phyloP scores from a whole-genome alignment of 2,329 filamentous ascomycete species.

The Cytospora paraplurivora region DNA sequence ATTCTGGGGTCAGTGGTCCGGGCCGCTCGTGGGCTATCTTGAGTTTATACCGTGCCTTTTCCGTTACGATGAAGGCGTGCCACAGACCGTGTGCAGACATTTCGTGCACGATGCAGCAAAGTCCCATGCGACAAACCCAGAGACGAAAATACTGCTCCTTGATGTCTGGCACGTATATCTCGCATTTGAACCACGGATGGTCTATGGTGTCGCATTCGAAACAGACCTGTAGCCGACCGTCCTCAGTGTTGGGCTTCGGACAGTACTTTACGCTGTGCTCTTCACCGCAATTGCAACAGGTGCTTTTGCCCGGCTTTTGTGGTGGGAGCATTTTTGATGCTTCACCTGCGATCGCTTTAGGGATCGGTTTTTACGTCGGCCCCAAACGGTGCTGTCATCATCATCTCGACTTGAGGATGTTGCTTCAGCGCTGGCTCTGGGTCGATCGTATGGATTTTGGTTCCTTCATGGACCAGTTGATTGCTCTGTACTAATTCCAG shows the following conservation, averaged over 20 bases:
- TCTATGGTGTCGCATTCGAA: not conserved
- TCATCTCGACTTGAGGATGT: not conserved
- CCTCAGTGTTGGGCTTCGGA: not conserved
- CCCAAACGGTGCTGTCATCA: too few relatives aligned
- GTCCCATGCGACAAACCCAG: not conserved
- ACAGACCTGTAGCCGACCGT: not conserved
- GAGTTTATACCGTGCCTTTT: not conserved
- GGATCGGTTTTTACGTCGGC: not conserved
- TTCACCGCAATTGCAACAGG: not conserved
- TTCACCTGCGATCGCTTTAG: not conserved
- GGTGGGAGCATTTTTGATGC: not conserved
- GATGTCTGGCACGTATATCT: not conserved
- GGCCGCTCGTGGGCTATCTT: not conserved
- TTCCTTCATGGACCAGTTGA: not conserved
- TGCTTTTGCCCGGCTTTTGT: not conserved
- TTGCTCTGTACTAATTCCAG: not conserved
- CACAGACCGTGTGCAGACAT: not conserved
- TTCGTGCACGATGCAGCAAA: not conserved
- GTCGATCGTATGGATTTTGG: not conserved
- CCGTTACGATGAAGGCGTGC: not conserved
- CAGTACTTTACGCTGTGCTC: not conserved
- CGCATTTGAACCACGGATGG: not conserved
- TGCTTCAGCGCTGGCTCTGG: not conserved
- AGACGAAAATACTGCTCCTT: not conserved
- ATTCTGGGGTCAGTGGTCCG: not conserved